Conservation (phyloP, 225 moss, liverwort and hornwort species). For the Sphagnum tenellum region DNA sequence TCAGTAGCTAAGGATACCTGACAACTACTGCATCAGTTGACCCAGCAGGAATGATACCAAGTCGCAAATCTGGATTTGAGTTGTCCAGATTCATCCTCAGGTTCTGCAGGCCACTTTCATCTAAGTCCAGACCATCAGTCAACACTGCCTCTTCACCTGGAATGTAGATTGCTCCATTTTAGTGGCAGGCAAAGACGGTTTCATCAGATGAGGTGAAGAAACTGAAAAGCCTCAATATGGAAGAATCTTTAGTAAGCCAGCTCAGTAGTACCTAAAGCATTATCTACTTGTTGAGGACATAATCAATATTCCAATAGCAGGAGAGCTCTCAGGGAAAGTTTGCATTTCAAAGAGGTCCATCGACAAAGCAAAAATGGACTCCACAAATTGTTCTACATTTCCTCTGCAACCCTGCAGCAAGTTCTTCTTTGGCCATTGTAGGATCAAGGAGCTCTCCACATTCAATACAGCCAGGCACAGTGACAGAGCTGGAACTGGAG, state of each 20-base stretch:
- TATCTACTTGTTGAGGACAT: too few species aligned
- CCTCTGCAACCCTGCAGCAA: conserved; percentile 20
- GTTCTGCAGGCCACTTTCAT: conserved; percentile 17
- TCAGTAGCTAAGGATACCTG: conserved; percentile 29
- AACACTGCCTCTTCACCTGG: conserved; percentile 25
- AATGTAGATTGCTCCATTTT: background rate
- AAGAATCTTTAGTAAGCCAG: too few species aligned
- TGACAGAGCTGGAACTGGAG: conserved; percentile 16
- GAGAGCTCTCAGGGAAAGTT: too few species aligned
- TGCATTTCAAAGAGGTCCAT: too few species aligned
- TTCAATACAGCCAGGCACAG: conserved; percentile 24
- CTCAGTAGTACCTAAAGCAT: too few species aligned
- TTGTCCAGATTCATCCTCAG: conserved; percentile 22
- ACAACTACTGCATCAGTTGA: conserved; percentile 93
- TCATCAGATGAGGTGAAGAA: too few species aligned
- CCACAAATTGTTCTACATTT: conserved; percentile 9
- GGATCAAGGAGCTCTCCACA: conserved; percentile 14
- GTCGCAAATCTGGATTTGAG: conserved; percentile 48
- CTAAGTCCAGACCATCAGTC: conserved; percentile 4
- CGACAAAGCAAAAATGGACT: too few species aligned
- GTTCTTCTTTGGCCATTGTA: conserved; percentile 11
- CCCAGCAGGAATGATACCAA: conserved; percentile 92
- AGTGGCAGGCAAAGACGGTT: too few species aligned
- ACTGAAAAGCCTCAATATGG: too few species aligned
- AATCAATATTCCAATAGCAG: too few species aligned